Evolutionary conservation across 306 rosid species (phyloP).

Genomic region (Lathyrus oleraceus): DNA sequence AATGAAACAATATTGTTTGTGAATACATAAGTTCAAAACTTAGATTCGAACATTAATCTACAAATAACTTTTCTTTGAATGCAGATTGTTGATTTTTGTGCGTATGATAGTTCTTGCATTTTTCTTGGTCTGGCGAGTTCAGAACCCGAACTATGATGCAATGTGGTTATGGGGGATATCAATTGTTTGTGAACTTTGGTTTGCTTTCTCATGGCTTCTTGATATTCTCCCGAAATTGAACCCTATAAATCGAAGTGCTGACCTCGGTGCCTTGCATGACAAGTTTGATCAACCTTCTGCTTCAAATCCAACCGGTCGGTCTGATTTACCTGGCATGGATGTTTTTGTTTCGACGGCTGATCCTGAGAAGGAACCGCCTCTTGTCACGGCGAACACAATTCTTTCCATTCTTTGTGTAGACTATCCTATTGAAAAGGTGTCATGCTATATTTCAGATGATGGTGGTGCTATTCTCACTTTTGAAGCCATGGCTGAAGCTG

Average conservation of each 20-base stretch:
- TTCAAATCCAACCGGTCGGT: conserved; percentile 61
- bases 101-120: conserved; percentile 49
- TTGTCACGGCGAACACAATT: conserved; percentile 81
- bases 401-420: conserved; percentile 75
- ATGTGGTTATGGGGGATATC: conserved; percentile 88
- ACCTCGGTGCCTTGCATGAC: conserved; percentile 62
- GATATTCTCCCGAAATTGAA: conserved; percentile 74
- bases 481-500: conserved; percentile 91
- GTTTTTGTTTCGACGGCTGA: conserved; percentile 79
- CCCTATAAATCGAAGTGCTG: conserved; percentile 80
- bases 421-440: conserved; percentile 67
- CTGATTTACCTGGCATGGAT: conserved; percentile 79
- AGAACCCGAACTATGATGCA: conserved; percentile 74
- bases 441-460: conserved; percentile 79
- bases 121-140: conserved; percentile 62
- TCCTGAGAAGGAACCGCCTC: conserved; percentile 84
- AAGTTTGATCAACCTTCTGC: conserved; percentile 65
- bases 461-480: conserved; percentile 91
- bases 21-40: background rate
- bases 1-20: background rate
- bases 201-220: conserved; percentile 79
- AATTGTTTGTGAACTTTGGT: conserved; percentile 84
- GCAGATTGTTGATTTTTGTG: conserved; percentile 60
- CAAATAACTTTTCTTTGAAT: background rate
- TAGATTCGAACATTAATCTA: background rate